These are phyloP conservation scores for Xenoacremonium recifei DNA, from an alignment of 2,329 filamentous ascomycete species.

Conservation along the genomic window DNA sequence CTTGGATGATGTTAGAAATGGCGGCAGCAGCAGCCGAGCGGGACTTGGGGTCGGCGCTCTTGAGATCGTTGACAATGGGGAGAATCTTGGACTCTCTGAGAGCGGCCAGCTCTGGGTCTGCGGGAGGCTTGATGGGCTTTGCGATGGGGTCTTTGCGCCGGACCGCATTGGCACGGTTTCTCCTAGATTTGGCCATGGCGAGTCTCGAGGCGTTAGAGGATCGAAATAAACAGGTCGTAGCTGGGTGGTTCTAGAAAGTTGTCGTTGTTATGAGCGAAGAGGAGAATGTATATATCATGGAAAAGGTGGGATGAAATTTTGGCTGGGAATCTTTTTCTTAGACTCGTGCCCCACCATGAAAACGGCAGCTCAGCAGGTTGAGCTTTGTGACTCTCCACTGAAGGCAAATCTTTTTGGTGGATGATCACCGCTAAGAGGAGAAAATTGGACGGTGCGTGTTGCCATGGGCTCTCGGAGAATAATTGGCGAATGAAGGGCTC, in stretches of 20 bases:
- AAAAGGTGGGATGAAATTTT: conserved; percentile 5
- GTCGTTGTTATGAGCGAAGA: neutral
- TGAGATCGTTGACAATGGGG: conserved; percentile 60
- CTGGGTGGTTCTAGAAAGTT: neutral
- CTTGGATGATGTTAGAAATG: conserved; percentile 61
- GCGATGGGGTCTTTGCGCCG: conserved; percentile 54
- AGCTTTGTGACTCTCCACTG: conserved; percentile 1
- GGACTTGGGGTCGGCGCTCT: conserved; percentile 57
- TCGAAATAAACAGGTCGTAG: neutral
- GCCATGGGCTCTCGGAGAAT: too few species aligned
- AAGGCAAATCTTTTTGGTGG: neutral
- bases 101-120: conserved; percentile 62
- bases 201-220: neutral
- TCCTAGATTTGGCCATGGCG: conserved; percentile 59
- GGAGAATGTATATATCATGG: too few species aligned
- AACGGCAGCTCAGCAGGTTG: too few species aligned
- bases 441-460: too few species aligned
- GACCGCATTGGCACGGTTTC: conserved; percentile 47
- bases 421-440: too few species aligned
- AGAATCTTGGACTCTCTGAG: conserved; percentile 63
- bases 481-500: neutral
- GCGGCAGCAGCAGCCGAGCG: conserved; percentile 58
- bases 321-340: conserved; percentile 2
- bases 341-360: conserved; percentile 12
- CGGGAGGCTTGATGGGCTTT: conserved; percentile 58